These are phyloP conservation scores for Hura crepitans DNA, from an alignment of 441 rosid species.

Conservation along the genomic window DNA sequence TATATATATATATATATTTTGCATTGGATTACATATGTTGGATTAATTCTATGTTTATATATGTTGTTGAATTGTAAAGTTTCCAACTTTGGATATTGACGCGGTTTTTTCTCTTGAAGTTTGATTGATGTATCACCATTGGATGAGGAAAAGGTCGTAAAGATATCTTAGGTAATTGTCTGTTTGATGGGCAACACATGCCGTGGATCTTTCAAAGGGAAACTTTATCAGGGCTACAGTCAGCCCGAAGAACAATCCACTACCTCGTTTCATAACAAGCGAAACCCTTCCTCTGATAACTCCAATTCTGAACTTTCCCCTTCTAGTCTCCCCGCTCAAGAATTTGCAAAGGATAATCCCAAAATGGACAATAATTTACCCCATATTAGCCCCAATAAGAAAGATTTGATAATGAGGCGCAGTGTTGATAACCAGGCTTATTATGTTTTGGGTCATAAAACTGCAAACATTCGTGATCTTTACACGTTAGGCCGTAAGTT, in stretches of 20 bases:
- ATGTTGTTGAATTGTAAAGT: constrained; percentile 16
- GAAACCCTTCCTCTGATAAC: constrained; percentile 36
- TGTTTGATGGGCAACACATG: constrained; percentile 85
- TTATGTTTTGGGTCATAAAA: constrained; percentile 81
- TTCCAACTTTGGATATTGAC: constrained; percentile 25
- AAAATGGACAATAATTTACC: constrained; percentile 38
- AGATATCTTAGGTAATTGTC: constrained; percentile 29
- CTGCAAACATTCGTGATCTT: constrained; percentile 75
- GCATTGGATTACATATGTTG: constrained; percentile 11
- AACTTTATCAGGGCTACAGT: constrained; percentile 56
- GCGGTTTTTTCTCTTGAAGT: constrained; percentile 23
- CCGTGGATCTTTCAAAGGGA: constrained; percentile 66
- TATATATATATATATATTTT: too few species aligned
- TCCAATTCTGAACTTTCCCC: constrained; percentile 47
- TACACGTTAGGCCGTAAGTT: constrained; percentile 72
- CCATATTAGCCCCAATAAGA: constrained; percentile 36
- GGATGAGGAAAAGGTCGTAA: constrained; percentile 46
- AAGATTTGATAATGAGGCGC: constrained; percentile 62
- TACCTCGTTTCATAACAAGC: constrained; percentile 32
- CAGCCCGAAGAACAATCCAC: constrained; percentile 60
- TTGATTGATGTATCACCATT: constrained; percentile 37
- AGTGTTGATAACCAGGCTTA: constrained; percentile 60
- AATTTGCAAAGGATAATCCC: constrained; percentile 33
- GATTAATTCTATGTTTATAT: not conserved
- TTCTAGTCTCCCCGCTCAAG: constrained; percentile 34